phyloP scores from a whole-genome alignment of 2,329 filamentous ascomycete genomes.

The Alternaria atra region DNA sequence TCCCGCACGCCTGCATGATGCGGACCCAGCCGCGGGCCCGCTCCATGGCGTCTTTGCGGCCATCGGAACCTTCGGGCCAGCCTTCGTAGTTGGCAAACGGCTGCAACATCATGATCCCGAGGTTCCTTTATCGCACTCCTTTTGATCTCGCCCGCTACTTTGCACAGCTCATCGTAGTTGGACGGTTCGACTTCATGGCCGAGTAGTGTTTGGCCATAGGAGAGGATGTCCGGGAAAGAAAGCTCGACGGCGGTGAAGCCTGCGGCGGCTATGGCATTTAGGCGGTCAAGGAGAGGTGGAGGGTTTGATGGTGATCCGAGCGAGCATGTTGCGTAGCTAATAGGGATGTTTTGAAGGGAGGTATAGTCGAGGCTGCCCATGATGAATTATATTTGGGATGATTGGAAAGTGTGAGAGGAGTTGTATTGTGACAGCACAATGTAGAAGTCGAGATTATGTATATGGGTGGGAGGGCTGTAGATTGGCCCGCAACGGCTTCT shows the following conservation, averaged over 20 bases:
- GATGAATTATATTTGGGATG: conserved; percentile 6
- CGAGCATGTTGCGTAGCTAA: conserved; percentile 66
- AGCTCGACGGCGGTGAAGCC: conserved; percentile 77
- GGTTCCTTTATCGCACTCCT: conserved; percentile 62
- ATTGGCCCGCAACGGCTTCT: conserved; percentile 9
- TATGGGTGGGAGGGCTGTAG: conserved; percentile 1
- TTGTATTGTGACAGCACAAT: not conserved
- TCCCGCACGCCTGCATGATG: conserved; percentile 75
- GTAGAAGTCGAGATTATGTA: not conserved
- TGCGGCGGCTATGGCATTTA: conserved; percentile 69
- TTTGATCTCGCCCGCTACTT: conserved; percentile 65
- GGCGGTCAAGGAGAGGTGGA: conserved; percentile 65
- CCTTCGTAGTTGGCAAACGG: conserved; percentile 82
- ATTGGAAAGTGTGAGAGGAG: not conserved
- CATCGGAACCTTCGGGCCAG: conserved; percentile 67
- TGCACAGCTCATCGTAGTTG: conserved; percentile 67
- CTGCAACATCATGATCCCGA: conserved; percentile 76
- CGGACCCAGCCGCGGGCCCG: conserved; percentile 72
- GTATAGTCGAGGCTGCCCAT: conserved; percentile 48
- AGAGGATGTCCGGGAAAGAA: conserved; percentile 75
- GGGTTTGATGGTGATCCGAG: conserved; percentile 56
- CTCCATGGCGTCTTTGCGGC: conserved; percentile 69
- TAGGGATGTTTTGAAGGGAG: conserved; percentile 55
- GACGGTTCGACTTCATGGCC: conserved; percentile 62
- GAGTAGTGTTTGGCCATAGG: conserved; percentile 65